These are phyloP conservation scores for Annulohypoxylon nitens DNA, from an alignment of 495 filamentous ascomycete species.

Conservation along the genomic window DNA sequence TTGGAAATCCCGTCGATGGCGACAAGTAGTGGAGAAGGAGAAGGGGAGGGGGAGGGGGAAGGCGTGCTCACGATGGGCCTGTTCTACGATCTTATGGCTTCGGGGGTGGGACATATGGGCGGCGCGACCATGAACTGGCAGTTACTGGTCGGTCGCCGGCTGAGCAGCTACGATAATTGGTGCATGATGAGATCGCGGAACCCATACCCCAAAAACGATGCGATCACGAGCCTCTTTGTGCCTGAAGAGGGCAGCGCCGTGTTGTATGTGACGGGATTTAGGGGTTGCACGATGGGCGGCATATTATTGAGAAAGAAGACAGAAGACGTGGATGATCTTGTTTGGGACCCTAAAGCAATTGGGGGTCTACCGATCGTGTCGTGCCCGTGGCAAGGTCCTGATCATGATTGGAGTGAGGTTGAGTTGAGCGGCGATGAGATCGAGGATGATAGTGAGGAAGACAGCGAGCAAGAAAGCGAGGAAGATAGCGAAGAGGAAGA, in stretches of 20 bases:
- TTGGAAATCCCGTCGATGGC: slow-evolving; percentile 11
- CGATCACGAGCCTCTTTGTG: background rate
- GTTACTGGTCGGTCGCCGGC: slow-evolving; percentile 8
- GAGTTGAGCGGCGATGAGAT: background rate
- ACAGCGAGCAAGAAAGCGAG: background rate
- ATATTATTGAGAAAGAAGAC: background rate
- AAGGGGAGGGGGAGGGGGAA: background rate
- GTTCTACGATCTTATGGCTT: slow-evolving; percentile 28
- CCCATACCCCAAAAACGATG: background rate
- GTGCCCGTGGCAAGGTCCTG: slow-evolving; percentile 5
- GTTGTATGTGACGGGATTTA: slow-evolving; percentile 1
- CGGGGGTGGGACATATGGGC: slow-evolving; percentile 3
- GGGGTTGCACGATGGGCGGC: background rate
- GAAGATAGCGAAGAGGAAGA: background rate
- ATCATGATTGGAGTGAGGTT: background rate
- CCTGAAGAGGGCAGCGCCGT: slow-evolving; percentile 15
- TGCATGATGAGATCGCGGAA: background rate
- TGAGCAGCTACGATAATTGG: slow-evolving; percentile 14
- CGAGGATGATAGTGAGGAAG: background rate
- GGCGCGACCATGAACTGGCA: slow-evolving; percentile 5
- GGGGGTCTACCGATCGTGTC: slow-evolving; percentile 12
- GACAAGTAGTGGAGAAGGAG: background rate
- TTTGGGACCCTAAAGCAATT: slow-evolving; percentile 16
- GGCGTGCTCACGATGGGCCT: slow-evolving; percentile 30
- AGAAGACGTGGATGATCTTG: background rate